Evolutionary conservation across 2,329 filamentous ascomycete genomes (phyloP), one percentile per base, ranked within the genome.

Genomic region (Rutstroemia sp.): DNA sequence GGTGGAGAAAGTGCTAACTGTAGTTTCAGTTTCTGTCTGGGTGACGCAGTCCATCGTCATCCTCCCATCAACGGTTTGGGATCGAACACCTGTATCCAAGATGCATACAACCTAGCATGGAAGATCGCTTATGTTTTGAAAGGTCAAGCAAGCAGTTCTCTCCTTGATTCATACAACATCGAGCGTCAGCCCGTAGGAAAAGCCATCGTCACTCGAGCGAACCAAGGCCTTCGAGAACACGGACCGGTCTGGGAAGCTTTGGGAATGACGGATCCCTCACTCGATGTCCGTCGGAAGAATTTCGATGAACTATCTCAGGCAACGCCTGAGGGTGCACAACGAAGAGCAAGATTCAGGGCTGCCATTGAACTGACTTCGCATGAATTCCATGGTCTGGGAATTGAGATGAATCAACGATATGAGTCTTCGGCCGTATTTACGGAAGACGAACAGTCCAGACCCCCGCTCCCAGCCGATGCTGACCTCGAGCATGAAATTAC

Each of bases 1-100:
- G 30, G 30, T 34, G 30, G 30, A 34, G 4, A 27, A 4, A 34
- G 10, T 34, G 30, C 30, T 49, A 5, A 45, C 18, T 55, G 5
- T 48, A 5, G 19, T 42, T 18, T 38, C 12, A 66, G 63, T 16
- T 77, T 79, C 67, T 81, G 79, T 6, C 52, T 54, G 1, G 80
- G 81, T 9, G 81, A 84, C 59, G 78, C 80, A 0, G 78, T 78
- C 1, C 80, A 84, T 63, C 73, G 80, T 1, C 80, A 83, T 63
- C 80, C 81, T 0, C 80, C 81, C 0, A 70, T 77, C 18, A 79
- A 81, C 62, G 81, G 79, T 0, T 72, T 83, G 0, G 79, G 80
- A 1, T 78, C 74, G 27, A 83, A 83, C 63, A 83, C 80, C 1
- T 82, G 80, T 60, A 77, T 82, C 25, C 78, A 80, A 63, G 79